Evolutionary conservation across 768 basidiomycete genomes (phyloP), one percentile per base, ranked within the genome.

Genomic region (Polyporus arcularius): DNA sequence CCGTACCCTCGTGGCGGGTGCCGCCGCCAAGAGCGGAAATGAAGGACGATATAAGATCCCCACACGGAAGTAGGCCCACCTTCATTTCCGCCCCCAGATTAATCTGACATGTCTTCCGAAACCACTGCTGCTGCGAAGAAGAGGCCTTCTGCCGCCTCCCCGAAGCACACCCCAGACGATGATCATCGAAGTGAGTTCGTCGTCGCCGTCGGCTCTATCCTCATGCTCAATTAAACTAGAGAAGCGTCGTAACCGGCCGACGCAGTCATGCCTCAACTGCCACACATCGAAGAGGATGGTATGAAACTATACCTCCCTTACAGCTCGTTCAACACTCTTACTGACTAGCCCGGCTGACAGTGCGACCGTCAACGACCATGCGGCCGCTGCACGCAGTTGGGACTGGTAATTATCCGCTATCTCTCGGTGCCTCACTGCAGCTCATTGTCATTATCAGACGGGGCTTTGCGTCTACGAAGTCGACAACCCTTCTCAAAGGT

Each of bases 401-500:
- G 74, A 35, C 65, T 81, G 55, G 76, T 76, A 56, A 60, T 75
- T 53, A 64, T 69, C 35, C 39, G 21, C 35, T 35, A 9, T 18
- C 15, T 35, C 21, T 43, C 39, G 14, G 12, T 42, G 30, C 4
- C 2, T 9, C 42, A 14, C 45, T 49, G 30, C 42, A 3, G 21
- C 16, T 53, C 15, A 41, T 45, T 28, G 43, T 43, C 15, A 35
- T 7, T 15, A 8, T 45, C 63, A 90, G 89, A 92, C 89, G 50
- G 90, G 90, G 1, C 78, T 91, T 4, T 94, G 91, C 69, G 87
- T 92, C 10, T 94, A 94, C 66, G 90, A 94, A 71, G 84, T 92
- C 7, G 90, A 92, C 67, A 89, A 90, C 67, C 87, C 87, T 28
- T 83, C 72, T 61, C 82, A 85, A 71, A 79, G 83, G 68, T 76